A percentile compares a stretch with the other conserved stretches of the same genome.
Conservation (phyloP, 2,329 filamentous ascomycete genomes). For the Neofusicoccum laricinum region DNA sequence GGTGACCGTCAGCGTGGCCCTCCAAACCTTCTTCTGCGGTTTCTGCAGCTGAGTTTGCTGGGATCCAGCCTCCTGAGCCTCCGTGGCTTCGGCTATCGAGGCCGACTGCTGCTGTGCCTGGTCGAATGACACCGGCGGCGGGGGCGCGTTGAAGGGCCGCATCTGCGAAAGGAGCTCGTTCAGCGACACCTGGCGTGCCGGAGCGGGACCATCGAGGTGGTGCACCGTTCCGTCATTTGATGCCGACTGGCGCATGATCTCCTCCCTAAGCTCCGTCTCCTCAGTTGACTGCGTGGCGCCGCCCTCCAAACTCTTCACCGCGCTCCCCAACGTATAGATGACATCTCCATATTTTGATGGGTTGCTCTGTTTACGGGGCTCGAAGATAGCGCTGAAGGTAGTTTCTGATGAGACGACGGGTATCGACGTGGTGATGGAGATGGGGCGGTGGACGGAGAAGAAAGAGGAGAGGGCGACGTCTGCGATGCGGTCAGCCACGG, state of each 20-base stretch:
- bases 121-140: constrained; percentile 63
- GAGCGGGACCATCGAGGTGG: constrained; percentile 26
- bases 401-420: constrained; percentile 68
- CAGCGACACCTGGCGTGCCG: constrained; percentile 29
- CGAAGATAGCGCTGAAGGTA: constrained; percentile 81
- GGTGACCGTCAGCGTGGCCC: constrained; percentile 50
- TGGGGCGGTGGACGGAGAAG: constrained; percentile 92
- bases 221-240: constrained; percentile 29
- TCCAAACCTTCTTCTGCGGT: constrained; percentile 36
- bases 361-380: constrained; percentile 24
- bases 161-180: constrained; percentile 51
- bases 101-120: background rate
- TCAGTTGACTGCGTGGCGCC: constrained; percentile 30
- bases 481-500: constrained; percentile 39
- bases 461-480: constrained; percentile 87
- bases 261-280: constrained; percentile 37
- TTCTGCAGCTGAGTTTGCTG: constrained; percentile 20
- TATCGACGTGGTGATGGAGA: constrained; percentile 80
- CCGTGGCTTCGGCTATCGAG: constrained; percentile 24
- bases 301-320: constrained; percentile 37
- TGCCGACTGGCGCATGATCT: constrained; percentile 33
- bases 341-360: constrained; percentile 47
- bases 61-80: constrained; percentile 31
- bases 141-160: constrained; percentile 81
- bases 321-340: constrained; percentile 45